These are phyloP conservation scores for Leptosphaerulina australis DNA, from an alignment of 2,329 filamentous ascomycete genomes.

Conservation along the genomic window DNA sequence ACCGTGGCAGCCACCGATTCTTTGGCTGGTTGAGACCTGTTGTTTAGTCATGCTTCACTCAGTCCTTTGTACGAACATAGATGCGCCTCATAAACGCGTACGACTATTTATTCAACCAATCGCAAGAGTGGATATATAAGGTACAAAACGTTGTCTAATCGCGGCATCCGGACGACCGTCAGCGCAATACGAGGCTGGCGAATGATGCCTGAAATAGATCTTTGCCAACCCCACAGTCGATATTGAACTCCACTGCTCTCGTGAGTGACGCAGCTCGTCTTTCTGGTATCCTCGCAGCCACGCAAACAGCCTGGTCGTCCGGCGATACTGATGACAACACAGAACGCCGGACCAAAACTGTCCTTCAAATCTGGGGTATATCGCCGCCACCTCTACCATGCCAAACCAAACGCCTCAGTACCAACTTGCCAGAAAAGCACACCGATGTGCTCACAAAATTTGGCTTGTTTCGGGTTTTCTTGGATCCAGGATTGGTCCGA, in stretches of 20 bases:
- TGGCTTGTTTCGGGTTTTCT: background rate
- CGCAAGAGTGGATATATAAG: background rate
- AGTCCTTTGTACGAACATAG: background rate
- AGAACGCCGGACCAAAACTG: background rate
- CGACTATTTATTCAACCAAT: background rate
- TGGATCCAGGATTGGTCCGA: background rate
- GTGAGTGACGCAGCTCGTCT: conserved; percentile 17
- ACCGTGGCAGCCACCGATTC: background rate
- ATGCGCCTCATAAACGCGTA: background rate
- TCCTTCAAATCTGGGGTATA: conserved; percentile 7
- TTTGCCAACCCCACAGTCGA: conserved; percentile 17
- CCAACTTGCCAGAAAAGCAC: background rate
- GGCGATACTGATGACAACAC: background rate
- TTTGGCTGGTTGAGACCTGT: background rate
- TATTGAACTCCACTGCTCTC: conserved; percentile 10
- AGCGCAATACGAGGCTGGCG: conserved; percentile 16
- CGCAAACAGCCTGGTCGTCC: conserved; percentile 6
- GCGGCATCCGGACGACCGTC: conserved; percentile 11
- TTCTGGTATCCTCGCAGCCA: conserved; percentile 8
- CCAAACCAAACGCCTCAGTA: conserved; percentile 5
- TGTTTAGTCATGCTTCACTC: background rate
- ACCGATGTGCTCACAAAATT: background rate
- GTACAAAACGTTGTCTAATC: conserved; percentile 14
- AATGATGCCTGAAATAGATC: conserved; percentile 19
- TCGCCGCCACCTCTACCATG: conserved; percentile 1